phyloP scores from a whole-genome alignment of 306 rosid genomes.

The Malus domestica region DNA sequence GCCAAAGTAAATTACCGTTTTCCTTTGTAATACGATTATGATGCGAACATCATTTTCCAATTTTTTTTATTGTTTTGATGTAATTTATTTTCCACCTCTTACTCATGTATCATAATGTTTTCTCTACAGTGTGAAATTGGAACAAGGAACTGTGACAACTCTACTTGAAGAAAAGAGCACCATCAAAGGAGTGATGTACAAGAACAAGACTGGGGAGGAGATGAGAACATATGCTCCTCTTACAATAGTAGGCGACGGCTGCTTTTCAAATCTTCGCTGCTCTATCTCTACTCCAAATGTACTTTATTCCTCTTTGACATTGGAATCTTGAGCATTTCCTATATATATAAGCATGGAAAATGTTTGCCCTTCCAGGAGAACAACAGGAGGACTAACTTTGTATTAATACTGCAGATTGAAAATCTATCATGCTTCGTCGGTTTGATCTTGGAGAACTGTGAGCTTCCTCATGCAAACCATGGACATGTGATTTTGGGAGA shows the following conservation, averaged over 20 bases:
- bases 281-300: slow-evolving; percentile 70
- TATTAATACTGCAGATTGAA: slow-evolving; percentile 41
- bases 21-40: background rate
- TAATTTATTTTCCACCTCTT: background rate
- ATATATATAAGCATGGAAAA: background rate
- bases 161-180: slow-evolving; percentile 57
- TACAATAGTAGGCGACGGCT: slow-evolving; percentile 71
- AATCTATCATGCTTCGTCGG: slow-evolving; percentile 51
- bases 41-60: background rate
- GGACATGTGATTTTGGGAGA: too few relatives aligned
- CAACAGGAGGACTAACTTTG: background rate
- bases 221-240: slow-evolving; percentile 53
- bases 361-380: background rate
- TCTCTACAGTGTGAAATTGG: slow-evolving; percentile 59
- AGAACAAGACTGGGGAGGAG: slow-evolving; percentile 53
- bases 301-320: background rate
- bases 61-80: background rate
- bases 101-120: background rate
- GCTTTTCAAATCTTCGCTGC: slow-evolving; percentile 72
- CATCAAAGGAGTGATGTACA: slow-evolving; percentile 60
- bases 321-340: background rate
- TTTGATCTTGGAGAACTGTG: too few relatives aligned
- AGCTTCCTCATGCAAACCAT: too few relatives aligned
- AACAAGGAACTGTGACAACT: slow-evolving; percentile 70
- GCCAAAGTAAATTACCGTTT: slow-evolving; percentile 36